Base-by-base conservation (phyloP, 2,329 filamentous ascomycete species). In the Cyclaneusma minus region DNA sequence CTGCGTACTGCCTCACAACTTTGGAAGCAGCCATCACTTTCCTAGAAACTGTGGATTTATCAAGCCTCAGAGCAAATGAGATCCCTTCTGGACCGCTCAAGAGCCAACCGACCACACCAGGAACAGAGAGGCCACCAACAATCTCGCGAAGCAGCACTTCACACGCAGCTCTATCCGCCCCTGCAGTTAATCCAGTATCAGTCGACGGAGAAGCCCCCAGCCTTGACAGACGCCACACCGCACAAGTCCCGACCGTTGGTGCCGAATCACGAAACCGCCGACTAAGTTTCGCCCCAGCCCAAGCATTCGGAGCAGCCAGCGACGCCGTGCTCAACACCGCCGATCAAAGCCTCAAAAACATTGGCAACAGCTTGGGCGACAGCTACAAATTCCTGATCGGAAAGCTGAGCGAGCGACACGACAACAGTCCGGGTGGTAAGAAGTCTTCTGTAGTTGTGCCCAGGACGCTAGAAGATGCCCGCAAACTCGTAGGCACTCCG, bases 1-100 rank as follows among this genome's bases (percentile, higher is more conserved):
- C 85, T 8, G 85, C 89, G 1, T 98, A 98, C 50, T 95, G 89
- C 44, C 60, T 98, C 30, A 94, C 91, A 21, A 98, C 93, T 39
- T 64, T 98, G 2, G 89, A 98, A 51, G 89, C 89, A 11, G 80
- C 87, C 31, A 83, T 95, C 29, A 85, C 79, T 27, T 98, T 98
- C 44, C 58, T 98, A 9, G 81, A 95, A 44, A 95, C 85, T 1
- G 89, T 98, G 15, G 89, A 98, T 48, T 62, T 98, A 13, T 81
- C 85, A 5, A 93, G 80, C 14, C 58, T 98, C 5, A 71, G 84
- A 27, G 76, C 76, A 5, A 81, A 93, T 36, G 84, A 92, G 48
- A 54, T 62, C 11, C 74, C 69, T 10, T 71, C 75, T 22, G 72
- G 78, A 1, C 75, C 76, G 7, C 51, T 60, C 11, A 84, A 77